Base-by-base conservation (phyloP, 2,329 filamentous ascomycete genomes). In the Xylariaceae sp. region DNA sequence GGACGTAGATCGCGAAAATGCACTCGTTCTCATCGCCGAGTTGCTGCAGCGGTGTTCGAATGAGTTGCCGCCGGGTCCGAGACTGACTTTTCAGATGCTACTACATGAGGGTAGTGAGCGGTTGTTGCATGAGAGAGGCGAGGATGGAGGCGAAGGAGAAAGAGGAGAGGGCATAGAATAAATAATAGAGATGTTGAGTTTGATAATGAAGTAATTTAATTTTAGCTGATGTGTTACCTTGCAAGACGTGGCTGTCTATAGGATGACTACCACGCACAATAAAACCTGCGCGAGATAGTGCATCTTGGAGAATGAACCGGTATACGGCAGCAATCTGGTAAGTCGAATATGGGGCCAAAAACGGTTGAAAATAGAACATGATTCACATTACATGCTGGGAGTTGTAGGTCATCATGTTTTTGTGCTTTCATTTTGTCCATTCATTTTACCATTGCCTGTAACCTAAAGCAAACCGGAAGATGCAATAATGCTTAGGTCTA, bases 1-100 rank as follows among this genome's bases (percentile, higher is more conserved):
- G 1, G 77, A 76, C 57, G 75, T 83, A 5, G 85, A 88, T 64
- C 77, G 84, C 7, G 85, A 87, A 69, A 88, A 88, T 59, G 83
- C 79, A 0, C 71, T 88, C 19, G 82, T 88, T 0, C 69, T 88
- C 54, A 77, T 86, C 3, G 79, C 79, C 2, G 81, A 87, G 69
- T 65, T 88, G 50, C 64, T 86, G 36, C 78, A 77, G 65, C 76
- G 75, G 40, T 74, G 75, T 16, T 73, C 75, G 0, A 69, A 72
- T 1, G 73, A 75, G 6, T 65, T 85, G 62, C 69, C 78, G 1
- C 62, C 75, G 1, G 67, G 73, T 57, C 74, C 75, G 24, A 69
- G 70, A 41, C 69, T 64, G 12, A 67, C 76, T n/a, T 76, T 87
- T 56, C 76, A 79, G 54, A 74, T 76, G 47, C 68, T 86, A 34